Conservation (phyloP, 2,329 filamentous ascomycete species). For the Nigrospora oryzae region DNA sequence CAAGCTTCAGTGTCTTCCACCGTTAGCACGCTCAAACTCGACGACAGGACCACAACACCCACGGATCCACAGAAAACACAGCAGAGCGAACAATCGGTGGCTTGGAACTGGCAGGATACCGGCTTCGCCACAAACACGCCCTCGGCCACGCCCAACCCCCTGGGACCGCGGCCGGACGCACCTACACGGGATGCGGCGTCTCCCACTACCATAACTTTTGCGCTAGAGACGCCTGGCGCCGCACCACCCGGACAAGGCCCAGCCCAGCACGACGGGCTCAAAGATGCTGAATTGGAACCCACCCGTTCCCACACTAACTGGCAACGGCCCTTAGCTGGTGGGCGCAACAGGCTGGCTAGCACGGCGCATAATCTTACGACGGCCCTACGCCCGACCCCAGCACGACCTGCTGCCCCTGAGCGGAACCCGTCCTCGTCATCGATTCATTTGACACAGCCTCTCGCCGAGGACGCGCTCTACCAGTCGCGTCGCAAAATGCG, state of each 20-base stretch:
- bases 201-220: background rate
- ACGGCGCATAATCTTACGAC: too few relatives aligned
- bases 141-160: background rate
- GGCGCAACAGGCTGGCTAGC: too few relatives aligned
- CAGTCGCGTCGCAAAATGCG: slow-evolving; percentile 46
- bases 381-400: too few relatives aligned
- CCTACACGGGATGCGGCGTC: background rate
- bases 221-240: background rate
- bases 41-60: slow-evolving; percentile 3
- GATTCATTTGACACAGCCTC: slow-evolving; percentile 11
- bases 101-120: background rate
- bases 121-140: background rate
- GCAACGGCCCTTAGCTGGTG: background rate
- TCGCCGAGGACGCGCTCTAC: slow-evolving; percentile 21
- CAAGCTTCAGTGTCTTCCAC: slow-evolving; percentile 16
- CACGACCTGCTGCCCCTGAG: too few relatives aligned
- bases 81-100: background rate
- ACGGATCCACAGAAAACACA: slow-evolving; percentile 2
- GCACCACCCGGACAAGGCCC: background rate
- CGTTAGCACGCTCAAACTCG: slow-evolving; percentile 15
- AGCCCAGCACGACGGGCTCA: background rate
- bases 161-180: background rate
- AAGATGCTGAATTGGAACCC: background rate
- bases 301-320: background rate
- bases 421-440: background rate